phyloP scores from a whole-genome alignment of 164 flowering plant genomes.

The Santalum album region DNA sequence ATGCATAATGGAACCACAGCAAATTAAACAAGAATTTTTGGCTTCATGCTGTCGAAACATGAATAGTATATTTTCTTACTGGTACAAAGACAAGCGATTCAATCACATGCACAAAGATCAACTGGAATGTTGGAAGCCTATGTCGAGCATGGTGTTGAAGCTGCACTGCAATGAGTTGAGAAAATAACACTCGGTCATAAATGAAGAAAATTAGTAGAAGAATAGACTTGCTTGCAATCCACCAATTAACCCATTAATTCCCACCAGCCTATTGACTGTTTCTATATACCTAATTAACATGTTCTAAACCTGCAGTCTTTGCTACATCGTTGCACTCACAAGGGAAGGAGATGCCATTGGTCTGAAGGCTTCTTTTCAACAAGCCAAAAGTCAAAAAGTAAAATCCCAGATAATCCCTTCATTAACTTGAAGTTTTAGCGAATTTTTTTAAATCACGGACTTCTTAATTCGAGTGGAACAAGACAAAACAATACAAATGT shows the following conservation, averaged over 20 bases:
- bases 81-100: constrained; percentile 99
- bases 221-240: background rate
- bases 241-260: background rate
- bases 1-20: too few relatives aligned
- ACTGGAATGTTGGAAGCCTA: constrained; percentile 92
- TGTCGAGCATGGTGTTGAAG: constrained; percentile 98
- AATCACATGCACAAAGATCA: constrained; percentile 95
- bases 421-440: background rate
- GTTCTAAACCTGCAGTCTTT: too few relatives aligned
- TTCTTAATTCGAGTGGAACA: background rate
- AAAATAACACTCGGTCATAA: too few relatives aligned
- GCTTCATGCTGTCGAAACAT: too few relatives aligned
- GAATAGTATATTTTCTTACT: constrained; percentile 27
- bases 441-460: background rate
- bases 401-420: background rate
- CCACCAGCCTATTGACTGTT: background rate
- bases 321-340: too few relatives aligned
- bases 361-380: background rate
- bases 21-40: too few relatives aligned
- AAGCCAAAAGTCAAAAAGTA: background rate
- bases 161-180: constrained; percentile 67
- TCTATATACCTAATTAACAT: too few relatives aligned
- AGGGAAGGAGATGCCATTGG: background rate
- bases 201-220: too few relatives aligned
- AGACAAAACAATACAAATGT: background rate